Evolutionary conservation across 2,329 filamentous ascomycete species (phyloP).

Genomic region (Ophiostoma sp.): DNA sequence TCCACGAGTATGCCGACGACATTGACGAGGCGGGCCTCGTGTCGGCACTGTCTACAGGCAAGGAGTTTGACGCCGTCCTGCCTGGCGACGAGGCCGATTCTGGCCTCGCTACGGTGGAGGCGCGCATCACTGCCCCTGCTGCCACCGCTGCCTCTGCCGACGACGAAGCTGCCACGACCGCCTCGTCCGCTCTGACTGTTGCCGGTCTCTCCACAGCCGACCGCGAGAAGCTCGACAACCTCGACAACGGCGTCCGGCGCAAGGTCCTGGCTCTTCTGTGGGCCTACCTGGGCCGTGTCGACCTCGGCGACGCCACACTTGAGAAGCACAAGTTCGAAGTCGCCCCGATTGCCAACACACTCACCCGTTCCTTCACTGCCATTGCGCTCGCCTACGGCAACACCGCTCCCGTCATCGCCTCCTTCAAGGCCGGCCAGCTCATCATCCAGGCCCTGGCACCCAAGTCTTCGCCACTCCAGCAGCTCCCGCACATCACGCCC

Average conservation of each 20-base stretch:
- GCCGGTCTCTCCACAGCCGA: conserved; percentile 69
- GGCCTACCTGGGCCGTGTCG: conserved; percentile 89
- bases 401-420: conserved; percentile 76
- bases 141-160: conserved; percentile 41
- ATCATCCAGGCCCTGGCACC: conserved; percentile 88
- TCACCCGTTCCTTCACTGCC: conserved; percentile 83
- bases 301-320: conserved; percentile 74
- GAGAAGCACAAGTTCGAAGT: conserved; percentile 87
- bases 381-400: conserved; percentile 87
- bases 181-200: background rate
- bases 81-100: conserved; percentile 76
- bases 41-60: conserved; percentile 76
- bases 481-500: conserved; percentile 83
- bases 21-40: conserved; percentile 80
- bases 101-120: conserved; percentile 80
- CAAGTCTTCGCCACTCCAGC: conserved; percentile 80
- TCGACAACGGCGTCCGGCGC: conserved; percentile 77
- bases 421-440: conserved; percentile 80
- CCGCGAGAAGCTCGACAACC: conserved; percentile 70
- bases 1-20: conserved; percentile 86
- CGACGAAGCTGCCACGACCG: conserved; percentile 35
- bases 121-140: conserved; percentile 68
- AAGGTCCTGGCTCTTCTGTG: conserved; percentile 89
- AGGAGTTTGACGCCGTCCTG: conserved; percentile 78
- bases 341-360: conserved; percentile 78